A percentile compares a stretch with the other conserved stretches of the same genome.
Conservation (phyloP, 2,329 filamentous ascomycete species). For the Penicillium rolfsii region DNA sequence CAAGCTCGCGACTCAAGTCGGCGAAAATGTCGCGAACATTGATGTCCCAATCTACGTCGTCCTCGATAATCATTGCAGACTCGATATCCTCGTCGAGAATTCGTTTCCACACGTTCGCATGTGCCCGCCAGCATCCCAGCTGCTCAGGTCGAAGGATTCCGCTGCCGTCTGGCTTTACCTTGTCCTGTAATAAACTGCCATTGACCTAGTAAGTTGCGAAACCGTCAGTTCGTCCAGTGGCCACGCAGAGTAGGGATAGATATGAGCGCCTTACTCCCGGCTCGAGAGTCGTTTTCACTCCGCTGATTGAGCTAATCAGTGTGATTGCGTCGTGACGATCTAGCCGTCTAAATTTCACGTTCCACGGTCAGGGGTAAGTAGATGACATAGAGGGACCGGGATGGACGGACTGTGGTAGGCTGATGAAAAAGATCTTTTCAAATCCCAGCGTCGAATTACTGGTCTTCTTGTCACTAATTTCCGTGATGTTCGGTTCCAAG, state of each 20-base stretch:
- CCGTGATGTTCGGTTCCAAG: no score
- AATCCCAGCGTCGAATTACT: constrained; percentile 2
- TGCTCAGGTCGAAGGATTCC: constrained; percentile 3
- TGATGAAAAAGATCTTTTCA: constrained; percentile 6
- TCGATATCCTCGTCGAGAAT: constrained; percentile 4
- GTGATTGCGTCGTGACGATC: constrained; percentile 5
- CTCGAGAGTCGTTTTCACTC: background rate
- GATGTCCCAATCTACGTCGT: constrained; percentile 3
- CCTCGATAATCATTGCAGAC: constrained; percentile 1
- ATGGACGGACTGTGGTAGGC: constrained; percentile 1
- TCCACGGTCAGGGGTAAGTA: background rate
- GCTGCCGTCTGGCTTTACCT: constrained; percentile 1
- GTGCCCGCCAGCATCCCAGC: constrained; percentile 5
- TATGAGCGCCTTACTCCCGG: background rate
- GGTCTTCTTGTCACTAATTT: background rate
- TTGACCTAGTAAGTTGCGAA: background rate
- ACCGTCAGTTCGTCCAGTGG: background rate
- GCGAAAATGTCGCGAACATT: constrained; percentile 4
- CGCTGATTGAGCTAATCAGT: constrained; percentile 1
- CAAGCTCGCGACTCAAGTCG: background rate
- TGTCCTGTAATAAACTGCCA: constrained; percentile 1
- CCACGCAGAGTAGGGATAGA: no score
- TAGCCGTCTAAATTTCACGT: background rate
- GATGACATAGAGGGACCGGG: background rate
- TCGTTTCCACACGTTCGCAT: constrained; percentile 7